A percentile compares a stretch with the other conserved stretches of the same genome.
These are phyloP conservation scores for Colletotrichum viniferum DNA, from an alignment of 2,329 filamentous ascomycete species.

Conservation along the genomic window DNA sequence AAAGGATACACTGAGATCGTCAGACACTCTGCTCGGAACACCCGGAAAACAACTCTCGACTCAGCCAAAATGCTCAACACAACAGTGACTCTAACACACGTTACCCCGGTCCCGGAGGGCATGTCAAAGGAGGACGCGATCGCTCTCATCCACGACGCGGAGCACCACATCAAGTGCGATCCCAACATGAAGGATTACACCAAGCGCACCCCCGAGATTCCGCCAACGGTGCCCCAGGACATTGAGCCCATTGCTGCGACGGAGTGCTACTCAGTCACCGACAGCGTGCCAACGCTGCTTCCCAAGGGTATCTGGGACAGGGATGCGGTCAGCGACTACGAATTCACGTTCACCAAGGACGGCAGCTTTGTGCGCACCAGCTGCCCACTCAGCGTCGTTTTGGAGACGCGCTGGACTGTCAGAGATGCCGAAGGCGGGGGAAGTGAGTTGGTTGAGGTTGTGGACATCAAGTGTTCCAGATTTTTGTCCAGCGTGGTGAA, in stretches of 20 bases:
- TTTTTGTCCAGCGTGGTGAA: constrained; percentile 54
- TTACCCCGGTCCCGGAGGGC: constrained; percentile 44
- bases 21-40: neutral
- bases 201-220: constrained; percentile 27
- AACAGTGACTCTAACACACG: constrained; percentile 45
- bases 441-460: constrained; percentile 53
- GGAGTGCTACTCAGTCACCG: constrained; percentile 52
- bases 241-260: constrained; percentile 30
- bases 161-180: constrained; percentile 56
- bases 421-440: constrained; percentile 29
- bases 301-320: constrained; percentile 61
- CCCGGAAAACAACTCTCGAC: neutral
- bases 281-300: constrained; percentile 55
- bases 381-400: constrained; percentile 53
- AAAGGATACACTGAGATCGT: neutral
- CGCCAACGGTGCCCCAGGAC: constrained; percentile 33
- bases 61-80: constrained; percentile 44
- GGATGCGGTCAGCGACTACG: constrained; percentile 57
- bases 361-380: constrained; percentile 57
- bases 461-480: constrained; percentile 54
- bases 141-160: constrained; percentile 54
- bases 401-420: constrained; percentile 58
- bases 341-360: constrained; percentile 53
- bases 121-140: constrained; percentile 40
- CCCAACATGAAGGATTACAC: constrained; percentile 52